These are phyloP conservation scores for Scheffersomyces ergatensis DNA, from an alignment of 805 yeast genomes.

Conservation along the genomic window DNA sequence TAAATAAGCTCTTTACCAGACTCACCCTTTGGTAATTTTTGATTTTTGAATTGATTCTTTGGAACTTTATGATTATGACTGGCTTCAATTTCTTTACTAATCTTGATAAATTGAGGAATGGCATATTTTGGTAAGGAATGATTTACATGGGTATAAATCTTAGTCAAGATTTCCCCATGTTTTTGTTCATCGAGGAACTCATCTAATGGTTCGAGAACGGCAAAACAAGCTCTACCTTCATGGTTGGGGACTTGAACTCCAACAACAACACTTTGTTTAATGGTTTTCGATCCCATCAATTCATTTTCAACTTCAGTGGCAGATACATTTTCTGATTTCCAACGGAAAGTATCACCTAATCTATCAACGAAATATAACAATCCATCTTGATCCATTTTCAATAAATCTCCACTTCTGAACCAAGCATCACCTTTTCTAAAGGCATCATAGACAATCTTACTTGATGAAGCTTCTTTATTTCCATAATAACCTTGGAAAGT, in stretches of 20 bases:
- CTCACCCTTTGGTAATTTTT: slow-evolving; percentile 65
- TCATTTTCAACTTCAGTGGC: slow-evolving; percentile 91
- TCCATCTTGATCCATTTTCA: slow-evolving; percentile 65
- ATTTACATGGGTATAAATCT: slow-evolving; percentile 24
- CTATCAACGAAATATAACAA: slow-evolving; percentile 84
- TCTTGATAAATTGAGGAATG: slow-evolving; percentile 76
- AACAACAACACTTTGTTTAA: slow-evolving; percentile 78
- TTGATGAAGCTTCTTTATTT: slow-evolving; percentile 72
- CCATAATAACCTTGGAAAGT: slow-evolving; percentile 90
- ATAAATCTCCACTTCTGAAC: slow-evolving; percentile 84
- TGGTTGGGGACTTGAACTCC: slow-evolving; percentile 82
- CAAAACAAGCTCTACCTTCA: slow-evolving; percentile 95
- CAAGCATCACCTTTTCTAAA: slow-evolving; percentile 87
- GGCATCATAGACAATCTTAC: slow-evolving; percentile 72
- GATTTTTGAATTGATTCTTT: slow-evolving; percentile 66
- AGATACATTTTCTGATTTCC: slow-evolving; percentile 95
- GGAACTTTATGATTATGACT: slow-evolving; percentile 83
- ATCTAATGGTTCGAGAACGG: slow-evolving; percentile 59
- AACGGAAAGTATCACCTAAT: slow-evolving; percentile 91
- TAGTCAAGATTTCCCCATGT: slow-evolving; percentile 30
- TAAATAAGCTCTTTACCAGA: slow-evolving; percentile 59
- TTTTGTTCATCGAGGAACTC: slow-evolving; percentile 25
- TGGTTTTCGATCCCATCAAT: slow-evolving; percentile 44
- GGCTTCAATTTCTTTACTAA: slow-evolving; percentile 57
- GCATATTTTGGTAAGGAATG: slow-evolving; percentile 76